A percentile compares a stretch with the other conserved stretches of the same genome.
phyloP scores from a whole-genome alignment of 768 basidiomycete genomes.

The Leccinum subgranulosum region DNA sequence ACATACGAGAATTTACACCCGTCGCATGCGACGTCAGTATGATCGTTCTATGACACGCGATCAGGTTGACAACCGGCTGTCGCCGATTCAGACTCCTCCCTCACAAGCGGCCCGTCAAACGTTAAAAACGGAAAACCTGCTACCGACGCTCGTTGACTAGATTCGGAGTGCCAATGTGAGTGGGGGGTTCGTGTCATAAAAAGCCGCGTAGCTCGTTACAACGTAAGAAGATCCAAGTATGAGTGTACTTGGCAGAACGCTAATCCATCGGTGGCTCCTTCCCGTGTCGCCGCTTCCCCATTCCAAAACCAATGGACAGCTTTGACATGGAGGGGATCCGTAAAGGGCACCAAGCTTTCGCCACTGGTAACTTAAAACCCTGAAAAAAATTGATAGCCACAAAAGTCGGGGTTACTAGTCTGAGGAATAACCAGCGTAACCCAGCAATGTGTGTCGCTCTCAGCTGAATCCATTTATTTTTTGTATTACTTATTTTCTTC shows the following conservation, averaged over 20 bases:
- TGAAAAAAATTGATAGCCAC: background rate
- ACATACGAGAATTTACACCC: background rate
- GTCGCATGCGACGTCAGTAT: background rate
- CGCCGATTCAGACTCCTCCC: background rate
- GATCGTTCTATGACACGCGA: background rate
- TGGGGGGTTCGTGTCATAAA: background rate
- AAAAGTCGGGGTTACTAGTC: background rate
- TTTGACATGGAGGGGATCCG: background rate
- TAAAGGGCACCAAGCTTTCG: background rate
- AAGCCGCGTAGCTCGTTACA: background rate
- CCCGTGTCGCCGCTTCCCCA: background rate
- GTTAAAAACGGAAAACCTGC: background rate
- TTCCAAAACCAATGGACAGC: background rate
- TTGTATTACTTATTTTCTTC: background rate
- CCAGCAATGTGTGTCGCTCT: background rate
- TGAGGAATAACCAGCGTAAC: background rate
- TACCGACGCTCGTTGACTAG: background rate
- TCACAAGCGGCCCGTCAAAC: constrained; percentile 7
- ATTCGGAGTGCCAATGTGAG: constrained; percentile 1
- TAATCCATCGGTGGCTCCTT: background rate
- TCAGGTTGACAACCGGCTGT: constrained; percentile 6
- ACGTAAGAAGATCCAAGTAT: background rate
- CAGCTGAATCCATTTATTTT: background rate
- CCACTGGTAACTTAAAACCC: background rate
- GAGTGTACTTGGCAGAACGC: background rate